These are phyloP conservation scores for Wickerhamomyces kurtzmanii DNA, from an alignment of 805 yeast species.

Conservation along the genomic window DNA sequence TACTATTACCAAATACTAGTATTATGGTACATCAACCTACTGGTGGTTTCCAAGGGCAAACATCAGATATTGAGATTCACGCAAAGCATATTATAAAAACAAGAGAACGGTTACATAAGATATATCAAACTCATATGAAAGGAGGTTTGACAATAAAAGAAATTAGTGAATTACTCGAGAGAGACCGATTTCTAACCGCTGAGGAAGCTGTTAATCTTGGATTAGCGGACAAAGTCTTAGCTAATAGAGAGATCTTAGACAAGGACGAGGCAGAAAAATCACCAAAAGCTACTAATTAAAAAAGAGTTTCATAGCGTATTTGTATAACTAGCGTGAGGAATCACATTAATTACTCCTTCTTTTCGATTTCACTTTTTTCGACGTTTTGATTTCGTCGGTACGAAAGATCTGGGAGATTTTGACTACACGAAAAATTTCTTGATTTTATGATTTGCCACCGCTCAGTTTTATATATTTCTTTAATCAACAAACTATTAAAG, in stretches of 20 bases:
- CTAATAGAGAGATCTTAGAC: slow-evolving; percentile 7
- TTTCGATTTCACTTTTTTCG: too few relatives aligned
- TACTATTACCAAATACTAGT: slow-evolving; percentile 20
- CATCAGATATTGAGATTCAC: slow-evolving; percentile 23
- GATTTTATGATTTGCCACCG: too few relatives aligned
- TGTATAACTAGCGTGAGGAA: too few relatives aligned
- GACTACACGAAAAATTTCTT: too few relatives aligned
- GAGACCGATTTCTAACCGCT: slow-evolving; percentile 16
- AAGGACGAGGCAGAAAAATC: too few relatives aligned
- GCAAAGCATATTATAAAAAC: slow-evolving; percentile 21
- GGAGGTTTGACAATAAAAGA: slow-evolving; percentile 7
- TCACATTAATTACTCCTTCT: too few relatives aligned
- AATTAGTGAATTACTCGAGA: slow-evolving; percentile 12
- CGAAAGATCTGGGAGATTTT: too few relatives aligned
- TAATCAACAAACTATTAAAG: too few relatives aligned
- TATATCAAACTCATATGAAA: slow-evolving; percentile 18
- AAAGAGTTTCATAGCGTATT: too few relatives aligned
- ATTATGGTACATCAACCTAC: slow-evolving; percentile 25
- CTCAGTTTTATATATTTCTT: too few relatives aligned
- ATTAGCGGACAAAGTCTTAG: slow-evolving; percentile 20
- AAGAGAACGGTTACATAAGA: slow-evolving; percentile 16
- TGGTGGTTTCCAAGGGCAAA: slow-evolving; percentile 20
- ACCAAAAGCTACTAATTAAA: too few relatives aligned
- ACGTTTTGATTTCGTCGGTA: too few relatives aligned
- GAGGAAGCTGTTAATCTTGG: slow-evolving; percentile 21